Conservation (phyloP, 164 flowering plant species). For the Protea cynaroides region DNA sequence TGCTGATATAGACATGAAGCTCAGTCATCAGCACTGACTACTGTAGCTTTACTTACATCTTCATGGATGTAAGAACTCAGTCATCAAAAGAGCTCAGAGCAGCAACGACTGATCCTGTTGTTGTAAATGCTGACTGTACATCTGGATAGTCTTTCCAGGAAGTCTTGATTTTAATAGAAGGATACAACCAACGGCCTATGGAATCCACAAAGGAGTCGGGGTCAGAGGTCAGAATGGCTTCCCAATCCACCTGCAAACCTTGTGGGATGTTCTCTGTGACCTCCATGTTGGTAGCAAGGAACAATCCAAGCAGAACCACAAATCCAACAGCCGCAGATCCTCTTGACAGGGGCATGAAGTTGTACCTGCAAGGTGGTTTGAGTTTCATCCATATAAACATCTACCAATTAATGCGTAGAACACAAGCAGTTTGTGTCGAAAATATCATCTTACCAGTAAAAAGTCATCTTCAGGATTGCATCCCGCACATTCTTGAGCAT, state of each 20-base stretch:
- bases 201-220: conserved; percentile 57
- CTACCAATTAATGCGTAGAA: background rate
- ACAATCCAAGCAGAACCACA: conserved; percentile 74
- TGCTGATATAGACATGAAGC: background rate
- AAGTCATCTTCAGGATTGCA: conserved; percentile 81
- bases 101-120: conserved; percentile 77
- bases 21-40: background rate
- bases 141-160: conserved; percentile 89
- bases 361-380: conserved; percentile 59
- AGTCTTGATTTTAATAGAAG: conserved; percentile 61
- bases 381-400: background rate
- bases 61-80: conserved; percentile 14
- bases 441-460: conserved; percentile 84
- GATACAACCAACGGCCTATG: conserved; percentile 75
- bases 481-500: conserved; percentile 66
- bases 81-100: conserved; percentile 72
- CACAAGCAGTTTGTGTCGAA: too few species aligned
- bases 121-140: conserved; percentile 57
- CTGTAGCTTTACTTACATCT: conserved; percentile 10
- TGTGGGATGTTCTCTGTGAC: conserved; percentile 70
- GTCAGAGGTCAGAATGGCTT: conserved; percentile 70
- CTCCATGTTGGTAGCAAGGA: conserved; percentile 94
- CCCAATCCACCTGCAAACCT: conserved; percentile 94
- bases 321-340: conserved; percentile 89
- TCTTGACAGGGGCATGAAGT: conserved; percentile 93